Evolutionary conservation across 192 early-diverging fungal genomes (phyloP).

Genomic region (Backusella sp.): DNA sequence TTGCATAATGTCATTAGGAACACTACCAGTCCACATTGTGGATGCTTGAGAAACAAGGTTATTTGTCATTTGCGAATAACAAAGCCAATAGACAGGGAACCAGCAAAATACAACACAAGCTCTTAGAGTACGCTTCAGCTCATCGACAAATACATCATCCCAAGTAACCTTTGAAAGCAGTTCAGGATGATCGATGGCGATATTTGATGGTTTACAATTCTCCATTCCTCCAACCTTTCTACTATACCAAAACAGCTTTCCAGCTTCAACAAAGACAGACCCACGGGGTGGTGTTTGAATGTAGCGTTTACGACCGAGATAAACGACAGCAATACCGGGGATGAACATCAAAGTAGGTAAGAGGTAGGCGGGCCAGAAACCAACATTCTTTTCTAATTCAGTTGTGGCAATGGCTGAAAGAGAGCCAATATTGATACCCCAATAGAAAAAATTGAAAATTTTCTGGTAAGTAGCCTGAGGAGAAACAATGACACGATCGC

Average conservation of each 20-base stretch:
- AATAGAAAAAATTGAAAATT: constrained; percentile 86
- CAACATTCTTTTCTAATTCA: constrained; percentile 55
- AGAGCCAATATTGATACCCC: constrained; percentile 68
- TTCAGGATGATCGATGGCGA: constrained; percentile 29
- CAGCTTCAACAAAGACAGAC: constrained; percentile 54
- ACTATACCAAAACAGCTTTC: constrained; percentile 40
- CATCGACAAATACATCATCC: constrained; percentile 73
- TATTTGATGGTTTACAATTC: constrained; percentile 59
- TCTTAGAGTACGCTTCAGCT: constrained; percentile 55
- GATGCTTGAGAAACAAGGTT: constrained; percentile 63
- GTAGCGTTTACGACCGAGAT: constrained; percentile 49
- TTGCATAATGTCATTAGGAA: constrained; percentile 67
- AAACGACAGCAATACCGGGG: constrained; percentile 47
- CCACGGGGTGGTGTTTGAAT: constrained; percentile 56
- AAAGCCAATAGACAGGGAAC: constrained; percentile 75
- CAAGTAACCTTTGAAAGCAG: constrained; percentile 40
- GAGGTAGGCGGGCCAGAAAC: constrained; percentile 58
- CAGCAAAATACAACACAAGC: constrained; percentile 69
- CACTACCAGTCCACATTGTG: constrained; percentile 52
- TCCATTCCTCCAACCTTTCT: constrained; percentile 47
- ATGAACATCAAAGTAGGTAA: constrained; percentile 58
- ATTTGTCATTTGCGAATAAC: constrained; percentile 62
- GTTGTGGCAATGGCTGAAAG: constrained; percentile 59
- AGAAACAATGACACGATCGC: constrained; percentile 62
- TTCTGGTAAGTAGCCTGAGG: constrained; percentile 48